A percentile compares a stretch with the other conserved stretches of the same genome.
These are phyloP conservation scores for Mortierella claussenii DNA, from an alignment of 192 early-diverging fungal genomes.

Conservation along the genomic window DNA sequence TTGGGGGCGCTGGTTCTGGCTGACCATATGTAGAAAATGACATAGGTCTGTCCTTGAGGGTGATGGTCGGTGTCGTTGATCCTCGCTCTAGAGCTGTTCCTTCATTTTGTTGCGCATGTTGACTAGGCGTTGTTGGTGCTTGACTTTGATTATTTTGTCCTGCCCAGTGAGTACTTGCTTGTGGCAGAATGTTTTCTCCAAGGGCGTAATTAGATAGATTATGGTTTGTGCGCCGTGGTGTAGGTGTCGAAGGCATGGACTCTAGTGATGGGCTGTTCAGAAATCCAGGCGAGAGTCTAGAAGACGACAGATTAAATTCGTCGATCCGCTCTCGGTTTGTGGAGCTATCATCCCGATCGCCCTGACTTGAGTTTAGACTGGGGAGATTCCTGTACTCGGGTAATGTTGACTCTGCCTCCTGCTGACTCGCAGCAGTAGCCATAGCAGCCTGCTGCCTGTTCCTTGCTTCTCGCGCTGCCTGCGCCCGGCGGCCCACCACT, in stretches of 20 bases:
- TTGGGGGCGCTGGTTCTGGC: neutral
- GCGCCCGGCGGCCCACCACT: conserved; percentile 4
- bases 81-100: neutral
- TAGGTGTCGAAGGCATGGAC: conserved; percentile 39
- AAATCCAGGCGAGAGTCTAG: conserved; percentile 20
- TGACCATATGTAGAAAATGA: conserved; percentile 14
- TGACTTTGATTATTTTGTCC: neutral
- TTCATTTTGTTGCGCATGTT: neutral
- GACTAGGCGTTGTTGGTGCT: conserved; percentile 14
- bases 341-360: conserved; percentile 5
- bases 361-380: neutral
- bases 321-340: conserved; percentile 28
- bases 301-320: conserved; percentile 7
- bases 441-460: conserved; percentile 10
- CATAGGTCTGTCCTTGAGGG: conserved; percentile 17
- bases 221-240: conserved; percentile 5
- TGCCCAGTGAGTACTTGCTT: conserved; percentile 11
- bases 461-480: conserved; percentile 10
- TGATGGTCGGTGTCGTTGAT: conserved; percentile 28
- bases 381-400: neutral
- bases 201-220: neutral
- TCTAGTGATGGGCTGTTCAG: conserved; percentile 9
- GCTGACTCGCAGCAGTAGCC: too few relatives aligned
- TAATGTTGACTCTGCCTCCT: neutral
- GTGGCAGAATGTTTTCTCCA: neutral